These are phyloP conservation scores for Halophytophthora polymorphica DNA, from an alignment of 352 stramenopile species.

Conservation along the genomic window DNA sequence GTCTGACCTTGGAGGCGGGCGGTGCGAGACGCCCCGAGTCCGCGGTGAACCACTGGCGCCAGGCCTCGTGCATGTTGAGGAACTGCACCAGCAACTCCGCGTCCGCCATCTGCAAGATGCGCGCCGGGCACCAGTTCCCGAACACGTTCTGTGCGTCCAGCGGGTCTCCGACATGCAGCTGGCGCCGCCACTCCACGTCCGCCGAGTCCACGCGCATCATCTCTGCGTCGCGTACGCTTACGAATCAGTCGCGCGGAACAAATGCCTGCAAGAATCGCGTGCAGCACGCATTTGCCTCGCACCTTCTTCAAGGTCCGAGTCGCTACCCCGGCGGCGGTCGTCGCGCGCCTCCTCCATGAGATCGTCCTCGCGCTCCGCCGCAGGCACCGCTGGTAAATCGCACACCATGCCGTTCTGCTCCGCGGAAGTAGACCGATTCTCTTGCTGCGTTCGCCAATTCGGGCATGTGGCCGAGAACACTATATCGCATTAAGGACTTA, in stretches of 20 bases:
- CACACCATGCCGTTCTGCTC: slow-evolving; percentile 62
- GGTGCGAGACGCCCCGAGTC: slow-evolving; percentile 65
- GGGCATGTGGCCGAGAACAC: too few species aligned
- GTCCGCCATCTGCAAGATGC: slow-evolving; percentile 52
- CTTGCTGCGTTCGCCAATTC: too few species aligned
- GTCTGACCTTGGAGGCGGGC: slow-evolving; percentile 53
- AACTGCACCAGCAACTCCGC: slow-evolving; percentile 67
- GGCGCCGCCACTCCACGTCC: slow-evolving; percentile 66
- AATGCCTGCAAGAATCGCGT: slow-evolving; percentile 5
- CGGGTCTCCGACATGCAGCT: slow-evolving; percentile 59
- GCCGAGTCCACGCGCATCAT: slow-evolving; percentile 79
- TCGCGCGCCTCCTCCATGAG: slow-evolving; percentile 16
- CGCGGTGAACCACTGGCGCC: slow-evolving; percentile 60
- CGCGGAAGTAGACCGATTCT: too few species aligned
- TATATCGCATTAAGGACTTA: too few species aligned
- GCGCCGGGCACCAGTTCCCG: slow-evolving; percentile 79
- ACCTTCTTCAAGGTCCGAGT: slow-evolving; percentile 83
- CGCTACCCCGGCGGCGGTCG: slow-evolving; percentile 24
- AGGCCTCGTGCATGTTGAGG: slow-evolving; percentile 81
- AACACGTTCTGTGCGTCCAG: slow-evolving; percentile 82
- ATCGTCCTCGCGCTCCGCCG: slow-evolving; percentile 12
- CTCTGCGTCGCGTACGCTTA: slow-evolving; percentile 29
- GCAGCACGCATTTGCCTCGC: slow-evolving; percentile 4
- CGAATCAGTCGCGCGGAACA: slow-evolving; percentile 6
- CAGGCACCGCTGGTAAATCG: slow-evolving; percentile 26